Conservation (phyloP, 2,329 filamentous ascomycete genomes). For the Orbilia javanica region DNA sequence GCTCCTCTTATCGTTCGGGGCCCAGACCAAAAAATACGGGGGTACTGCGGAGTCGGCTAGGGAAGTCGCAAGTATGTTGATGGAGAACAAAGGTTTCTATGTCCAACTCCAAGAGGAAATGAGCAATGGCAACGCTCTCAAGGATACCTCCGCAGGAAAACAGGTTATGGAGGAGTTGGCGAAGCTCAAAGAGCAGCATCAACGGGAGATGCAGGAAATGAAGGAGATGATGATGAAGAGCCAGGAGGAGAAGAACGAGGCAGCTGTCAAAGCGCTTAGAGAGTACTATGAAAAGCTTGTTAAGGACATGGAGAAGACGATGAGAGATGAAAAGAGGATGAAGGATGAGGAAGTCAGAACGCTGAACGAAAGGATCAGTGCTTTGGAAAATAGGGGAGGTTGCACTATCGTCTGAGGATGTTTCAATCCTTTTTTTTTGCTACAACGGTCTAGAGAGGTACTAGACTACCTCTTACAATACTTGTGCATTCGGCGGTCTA, state of each 20-base stretch:
- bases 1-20: slow-evolving; percentile 57
- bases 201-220: slow-evolving; percentile 80
- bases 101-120: slow-evolving; percentile 90
- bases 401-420: slow-evolving; percentile 36
- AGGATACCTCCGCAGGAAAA: slow-evolving; percentile 72
- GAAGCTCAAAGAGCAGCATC: slow-evolving; percentile 76
- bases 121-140: slow-evolving; percentile 81
- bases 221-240: slow-evolving; percentile 70
- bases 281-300: slow-evolving; percentile 43
- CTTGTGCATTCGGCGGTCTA: no score
- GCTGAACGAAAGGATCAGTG: slow-evolving; percentile 40
- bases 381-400: slow-evolving; percentile 22
- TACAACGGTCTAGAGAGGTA: background rate
- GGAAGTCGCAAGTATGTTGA: slow-evolving; percentile 38
- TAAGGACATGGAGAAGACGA: slow-evolving; percentile 30
- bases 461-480: no score
- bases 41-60: slow-evolving; percentile 58
- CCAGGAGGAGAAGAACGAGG: slow-evolving; percentile 54
- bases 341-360: slow-evolving; percentile 40
- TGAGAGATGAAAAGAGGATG: slow-evolving; percentile 47
- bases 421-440: background rate
- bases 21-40: slow-evolving; percentile 57
- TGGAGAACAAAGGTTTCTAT: slow-evolving; percentile 89
- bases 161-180: slow-evolving; percentile 84
- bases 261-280: slow-evolving; percentile 32